phyloP scores from a whole-genome alignment of 1,139 yeast species.

The Protomyces inouyei region DNA sequence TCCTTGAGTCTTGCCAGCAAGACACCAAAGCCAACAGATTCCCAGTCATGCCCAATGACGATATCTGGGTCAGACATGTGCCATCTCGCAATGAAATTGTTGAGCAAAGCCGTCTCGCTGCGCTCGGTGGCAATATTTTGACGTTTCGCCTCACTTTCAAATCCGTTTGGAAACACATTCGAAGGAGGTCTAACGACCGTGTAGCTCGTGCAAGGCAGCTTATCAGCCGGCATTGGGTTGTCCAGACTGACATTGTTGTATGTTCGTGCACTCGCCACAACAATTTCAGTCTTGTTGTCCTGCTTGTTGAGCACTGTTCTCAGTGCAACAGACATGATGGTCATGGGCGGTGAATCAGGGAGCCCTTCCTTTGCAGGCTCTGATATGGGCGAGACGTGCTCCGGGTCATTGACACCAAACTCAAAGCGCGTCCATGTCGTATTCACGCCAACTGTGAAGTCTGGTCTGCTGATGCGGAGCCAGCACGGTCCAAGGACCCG shows the following conservation, averaged over 20 bases:
- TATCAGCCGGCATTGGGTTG: slow-evolving; percentile 36
- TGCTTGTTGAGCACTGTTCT: slow-evolving; percentile 72
- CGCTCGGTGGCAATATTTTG: slow-evolving; percentile 50
- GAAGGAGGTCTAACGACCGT: slow-evolving; percentile 72
- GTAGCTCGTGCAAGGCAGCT: slow-evolving; percentile 37
- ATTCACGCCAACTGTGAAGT: slow-evolving; percentile 56
- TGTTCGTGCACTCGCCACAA: slow-evolving; percentile 71
- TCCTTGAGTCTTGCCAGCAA: slow-evolving; percentile 78
- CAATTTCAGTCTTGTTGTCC: slow-evolving; percentile 78
- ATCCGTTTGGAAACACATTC: slow-evolving; percentile 66
- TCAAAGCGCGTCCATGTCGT: slow-evolving; percentile 81
- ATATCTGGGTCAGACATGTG: slow-evolving; percentile 83
- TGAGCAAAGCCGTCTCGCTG: slow-evolving; percentile 68
- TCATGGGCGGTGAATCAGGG: slow-evolving; percentile 56
- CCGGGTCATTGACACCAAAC: slow-evolving; percentile 54
- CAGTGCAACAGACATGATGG: slow-evolving; percentile 67
- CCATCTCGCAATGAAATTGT: slow-evolving; percentile 66
- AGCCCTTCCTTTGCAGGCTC: slow-evolving; percentile 48
- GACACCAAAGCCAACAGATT: slow-evolving; percentile 71
- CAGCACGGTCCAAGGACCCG: slow-evolving; percentile 98
- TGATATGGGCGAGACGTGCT: slow-evolving; percentile 44
- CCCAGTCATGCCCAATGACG: slow-evolving; percentile 79
- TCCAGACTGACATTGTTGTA: slow-evolving; percentile 43
- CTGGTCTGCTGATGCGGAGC: slow-evolving; percentile 66
- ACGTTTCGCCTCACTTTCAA: slow-evolving; percentile 52